Percentiles rank a stretch among this genome's conserved stretches.
phyloP scores from a whole-genome alignment of 73 alveolate species.

The Symbiodinium pilosum region DNA sequence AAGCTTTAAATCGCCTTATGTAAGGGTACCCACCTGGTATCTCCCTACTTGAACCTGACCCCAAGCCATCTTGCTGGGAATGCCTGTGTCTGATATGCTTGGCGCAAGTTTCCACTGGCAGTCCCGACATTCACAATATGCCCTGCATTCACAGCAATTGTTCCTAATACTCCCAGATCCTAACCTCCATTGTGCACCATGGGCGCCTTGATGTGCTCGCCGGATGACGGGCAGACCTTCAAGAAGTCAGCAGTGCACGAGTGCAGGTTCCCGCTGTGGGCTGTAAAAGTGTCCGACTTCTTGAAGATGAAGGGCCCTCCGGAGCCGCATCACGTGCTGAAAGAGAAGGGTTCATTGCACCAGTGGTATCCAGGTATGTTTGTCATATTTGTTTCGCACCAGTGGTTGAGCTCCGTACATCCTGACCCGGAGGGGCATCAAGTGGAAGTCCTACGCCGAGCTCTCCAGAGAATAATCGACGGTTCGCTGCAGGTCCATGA shows the following conservation, averaged over 20 bases:
- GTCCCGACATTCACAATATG: too few relatives aligned
- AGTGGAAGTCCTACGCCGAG: background rate
- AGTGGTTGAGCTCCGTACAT: background rate
- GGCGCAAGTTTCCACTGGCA: too few relatives aligned
- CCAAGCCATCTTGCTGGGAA: too few relatives aligned
- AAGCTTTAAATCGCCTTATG: too few relatives aligned
- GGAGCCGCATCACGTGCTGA: background rate
- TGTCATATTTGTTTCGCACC: background rate
- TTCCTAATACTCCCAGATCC: too few relatives aligned
- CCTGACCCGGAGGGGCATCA: background rate
- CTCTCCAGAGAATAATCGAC: background rate
- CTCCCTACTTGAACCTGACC: too few relatives aligned
- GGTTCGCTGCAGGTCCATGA: background rate
- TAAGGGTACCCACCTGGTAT: too few relatives aligned
- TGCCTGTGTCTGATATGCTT: too few relatives aligned
- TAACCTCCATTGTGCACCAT: too few relatives aligned
- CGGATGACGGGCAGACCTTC: too few relatives aligned
- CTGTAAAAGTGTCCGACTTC: background rate
- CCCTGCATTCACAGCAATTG: too few relatives aligned
- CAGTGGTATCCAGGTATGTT: background rate
- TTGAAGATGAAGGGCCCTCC: background rate
- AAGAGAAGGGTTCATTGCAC: background rate
- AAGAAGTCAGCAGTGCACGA: background rate
- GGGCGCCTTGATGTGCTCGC: background rate
- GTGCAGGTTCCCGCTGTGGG: background rate